These are phyloP conservation scores for Plasmodium vinckei DNA, from an alignment of 169 alveolate species.

Conservation along the genomic window DNA sequence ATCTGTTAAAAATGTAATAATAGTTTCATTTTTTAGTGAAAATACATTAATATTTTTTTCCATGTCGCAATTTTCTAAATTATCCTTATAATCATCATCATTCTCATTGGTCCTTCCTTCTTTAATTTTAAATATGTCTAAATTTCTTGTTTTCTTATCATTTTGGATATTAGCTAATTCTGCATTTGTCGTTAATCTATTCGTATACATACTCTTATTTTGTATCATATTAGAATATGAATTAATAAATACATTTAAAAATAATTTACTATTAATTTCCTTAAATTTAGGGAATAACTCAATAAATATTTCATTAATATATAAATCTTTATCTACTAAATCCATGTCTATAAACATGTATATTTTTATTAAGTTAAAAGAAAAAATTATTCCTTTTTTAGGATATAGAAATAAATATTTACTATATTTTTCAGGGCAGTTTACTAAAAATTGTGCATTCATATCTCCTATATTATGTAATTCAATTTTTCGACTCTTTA, in stretches of 20 bases:
- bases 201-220: constrained; percentile 10
- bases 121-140: background rate
- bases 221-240: constrained; percentile 9
- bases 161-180: background rate
- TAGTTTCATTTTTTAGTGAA: constrained; percentile 53
- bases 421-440: constrained; percentile 42
- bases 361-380: constrained; percentile 38
- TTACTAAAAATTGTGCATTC: constrained; percentile 64
- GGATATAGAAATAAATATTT: constrained; percentile 55
- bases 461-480: constrained; percentile 70
- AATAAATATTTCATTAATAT: constrained; percentile 37
- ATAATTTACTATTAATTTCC: constrained; percentile 47
- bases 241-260: constrained; percentile 42
- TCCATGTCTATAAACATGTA: constrained; percentile 59
- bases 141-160: constrained; percentile 3
- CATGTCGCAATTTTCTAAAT: background rate
- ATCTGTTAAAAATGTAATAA: constrained; percentile 54
- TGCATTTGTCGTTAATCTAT: constrained; percentile 2
- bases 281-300: constrained; percentile 68
- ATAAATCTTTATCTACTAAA: constrained; percentile 36
- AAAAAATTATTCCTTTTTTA: constrained; percentile 72
- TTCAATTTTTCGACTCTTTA: constrained; percentile 38
- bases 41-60: constrained; percentile 27
- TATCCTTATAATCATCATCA: background rate
- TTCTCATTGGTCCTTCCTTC: background rate